phyloP scores from a whole-genome alignment of 1,284 basidiomycete species.

The Trametes pubescens region DNA sequence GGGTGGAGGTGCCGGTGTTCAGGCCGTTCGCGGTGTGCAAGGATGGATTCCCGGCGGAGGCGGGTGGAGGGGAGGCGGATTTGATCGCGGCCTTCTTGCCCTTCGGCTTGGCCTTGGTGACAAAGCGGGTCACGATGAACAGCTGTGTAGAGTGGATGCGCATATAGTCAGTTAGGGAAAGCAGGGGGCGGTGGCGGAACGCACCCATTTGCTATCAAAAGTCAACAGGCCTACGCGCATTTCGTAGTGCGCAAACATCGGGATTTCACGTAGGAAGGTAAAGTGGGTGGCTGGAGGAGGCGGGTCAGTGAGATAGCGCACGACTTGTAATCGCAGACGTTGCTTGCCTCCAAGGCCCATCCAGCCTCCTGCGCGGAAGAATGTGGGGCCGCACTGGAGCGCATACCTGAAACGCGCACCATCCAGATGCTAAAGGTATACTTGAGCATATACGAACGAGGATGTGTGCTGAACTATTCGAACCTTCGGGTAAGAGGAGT shows the following conservation, averaged over 20 bases:
- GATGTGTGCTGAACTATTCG: conserved; percentile 3
- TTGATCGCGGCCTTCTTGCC: conserved; percentile 23
- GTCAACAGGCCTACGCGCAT: conserved; percentile 70
- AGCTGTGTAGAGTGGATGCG: conserved; percentile 50
- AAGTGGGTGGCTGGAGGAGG: conserved; percentile 67
- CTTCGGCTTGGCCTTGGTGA: conserved; percentile 65
- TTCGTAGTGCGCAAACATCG: conserved; percentile 74
- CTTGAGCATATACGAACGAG: background rate
- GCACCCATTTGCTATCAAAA: conserved; percentile 91
- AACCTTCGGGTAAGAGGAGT: conserved; percentile 81
- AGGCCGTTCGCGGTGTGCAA: conserved; percentile 41
- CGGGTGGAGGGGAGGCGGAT: background rate
- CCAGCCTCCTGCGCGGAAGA: conserved; percentile 72
- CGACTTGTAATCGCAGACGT: background rate
- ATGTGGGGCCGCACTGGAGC: conserved; percentile 64
- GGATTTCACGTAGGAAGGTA: conserved; percentile 82
- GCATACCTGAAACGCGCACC: conserved; percentile 55
- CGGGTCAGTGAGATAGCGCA: background rate
- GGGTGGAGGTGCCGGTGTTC: conserved; percentile 30
- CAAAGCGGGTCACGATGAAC: conserved; percentile 71
- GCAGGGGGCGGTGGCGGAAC: conserved; percentile 31
- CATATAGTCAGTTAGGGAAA: background rate
- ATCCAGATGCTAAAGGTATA: conserved; percentile 55
- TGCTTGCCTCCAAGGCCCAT: conserved; percentile 70
- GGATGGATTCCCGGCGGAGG: conserved; percentile 34